phyloP scores from a whole-genome alignment of 2,329 filamentous ascomycete species.

The Fusarium algeriense region DNA sequence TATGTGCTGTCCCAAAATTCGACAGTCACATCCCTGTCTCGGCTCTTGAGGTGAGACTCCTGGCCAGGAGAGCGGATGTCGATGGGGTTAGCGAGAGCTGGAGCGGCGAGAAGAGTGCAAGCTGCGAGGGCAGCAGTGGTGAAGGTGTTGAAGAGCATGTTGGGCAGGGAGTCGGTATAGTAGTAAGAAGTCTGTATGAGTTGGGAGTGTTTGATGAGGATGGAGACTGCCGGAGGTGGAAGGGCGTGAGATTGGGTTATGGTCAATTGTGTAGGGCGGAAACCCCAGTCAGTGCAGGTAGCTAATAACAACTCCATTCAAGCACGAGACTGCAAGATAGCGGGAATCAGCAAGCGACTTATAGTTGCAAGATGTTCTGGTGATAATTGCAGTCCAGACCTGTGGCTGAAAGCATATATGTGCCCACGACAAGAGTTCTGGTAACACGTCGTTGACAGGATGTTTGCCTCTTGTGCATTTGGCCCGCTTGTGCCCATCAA shows the following conservation, averaged over 20 bases:
- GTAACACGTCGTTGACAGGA: no score
- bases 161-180: neutral
- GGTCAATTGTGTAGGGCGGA: no score
- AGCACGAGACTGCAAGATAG: neutral
- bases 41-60: neutral
- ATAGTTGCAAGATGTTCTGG: neutral
- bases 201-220: neutral
- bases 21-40: neutral
- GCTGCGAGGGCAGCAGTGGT: neutral
- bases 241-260: no score
- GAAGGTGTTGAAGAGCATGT: neutral
- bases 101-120: neutral
- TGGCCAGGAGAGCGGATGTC: neutral
- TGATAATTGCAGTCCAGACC: neutral
- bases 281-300: no score
- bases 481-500: rapidly evolving
- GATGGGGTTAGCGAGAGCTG: neutral
- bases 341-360: neutral
- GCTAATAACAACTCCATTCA: no score
- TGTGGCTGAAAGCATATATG: rapidly evolving
- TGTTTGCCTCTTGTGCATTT: no score
- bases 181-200: no score
- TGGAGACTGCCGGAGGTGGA: neutral
- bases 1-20: neutral
- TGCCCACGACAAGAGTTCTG: no score